A percentile compares a stretch with the other conserved stretches of the same genome.
Evolutionary conservation across 164 flowering plant species (phyloP).

Genomic region (Stephania cephalantha): DNA sequence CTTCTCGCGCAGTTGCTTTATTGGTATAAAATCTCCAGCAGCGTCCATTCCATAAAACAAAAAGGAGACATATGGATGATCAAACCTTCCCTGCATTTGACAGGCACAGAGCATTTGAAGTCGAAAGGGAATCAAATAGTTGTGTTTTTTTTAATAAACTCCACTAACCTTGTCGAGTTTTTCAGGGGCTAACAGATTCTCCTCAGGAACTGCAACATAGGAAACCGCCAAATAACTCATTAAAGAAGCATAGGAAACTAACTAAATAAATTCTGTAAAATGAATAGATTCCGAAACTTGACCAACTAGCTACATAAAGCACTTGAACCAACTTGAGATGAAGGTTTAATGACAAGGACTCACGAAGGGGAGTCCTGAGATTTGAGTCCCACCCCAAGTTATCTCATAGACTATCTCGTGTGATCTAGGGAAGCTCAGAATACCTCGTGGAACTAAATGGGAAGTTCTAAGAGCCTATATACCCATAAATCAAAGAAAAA

Average conservation of each 20-base stretch:
- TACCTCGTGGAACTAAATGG: no score
- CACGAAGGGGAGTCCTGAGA: no score
- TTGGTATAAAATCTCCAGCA: constrained; percentile 90
- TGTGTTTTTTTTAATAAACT: not conserved
- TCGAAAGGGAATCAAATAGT: not conserved
- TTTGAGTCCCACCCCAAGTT: no score
- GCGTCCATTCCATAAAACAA: constrained; percentile 78
- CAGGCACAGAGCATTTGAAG: not conserved
- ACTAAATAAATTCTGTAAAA: not conserved
- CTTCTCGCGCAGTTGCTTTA: constrained; percentile 86
- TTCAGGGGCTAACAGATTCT: constrained; percentile 61
- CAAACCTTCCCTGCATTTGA: constrained; percentile 67
- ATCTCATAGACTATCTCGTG: no score
- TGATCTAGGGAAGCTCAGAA: no score
- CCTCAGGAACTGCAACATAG: constrained; percentile 75
- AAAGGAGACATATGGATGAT: constrained; percentile 85
- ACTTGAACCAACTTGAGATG: no score
- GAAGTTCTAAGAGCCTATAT: no score
- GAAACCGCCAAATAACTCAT: not conserved
- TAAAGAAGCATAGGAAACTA: not conserved
- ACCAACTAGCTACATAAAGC: not conserved
- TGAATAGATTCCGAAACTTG: not conserved
- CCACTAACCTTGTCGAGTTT: constrained; percentile 62
- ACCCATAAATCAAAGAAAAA: no score
- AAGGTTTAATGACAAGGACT: no score